Evolutionary conservation across 176 grass and related monocot species (phyloP), one percentile per base, ranked within the genome.

Genomic region (Carex kokanica): DNA sequence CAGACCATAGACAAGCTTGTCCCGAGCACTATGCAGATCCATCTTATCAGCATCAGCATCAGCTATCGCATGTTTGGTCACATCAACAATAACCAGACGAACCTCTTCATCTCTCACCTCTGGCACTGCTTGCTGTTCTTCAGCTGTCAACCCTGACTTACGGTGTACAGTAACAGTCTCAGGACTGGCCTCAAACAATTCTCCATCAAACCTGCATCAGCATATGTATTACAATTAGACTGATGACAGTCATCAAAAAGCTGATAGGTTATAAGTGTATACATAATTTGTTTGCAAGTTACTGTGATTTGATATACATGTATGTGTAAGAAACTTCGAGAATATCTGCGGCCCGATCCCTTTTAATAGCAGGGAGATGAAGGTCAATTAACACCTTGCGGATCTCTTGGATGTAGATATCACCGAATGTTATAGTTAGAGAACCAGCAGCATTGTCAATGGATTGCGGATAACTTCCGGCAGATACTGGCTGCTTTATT

Each of bases 301-400:
- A 13, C 55, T 21, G 25, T 53, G 14, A 52, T 43, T 43, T 52
- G 27, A 23, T 52, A 43, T 36, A 18, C 16, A 18, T 67, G 12
- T 1, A 72, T 69, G 51, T 60, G 80, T 14, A 51, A 12, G 3
- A 23, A 15, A 67, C 54, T 60, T 43, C 8, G 10, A 81, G 18
- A 12, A 54, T 8, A 67, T 86, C 49, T 56, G 4, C 1, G 11
- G 4, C 4, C 24, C 13, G 18, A 0, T 4, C 51, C 10, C 15
- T 60, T 18, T 11, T 0, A n/a, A 59, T 52, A 17, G 23, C 17
- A 2, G 60, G 84, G 84, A 89, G 79, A 38, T 16, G 31, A 24
- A 89, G 34, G 60, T 86, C 2, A 8, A 83, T 49, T 9, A 83
- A 29, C 2, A 86, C 12, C 17, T 54, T 86, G 58, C 79, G 88